Conservation (phyloP, 495 filamentous ascomycete genomes). For the Neurospora sp. region DNA sequence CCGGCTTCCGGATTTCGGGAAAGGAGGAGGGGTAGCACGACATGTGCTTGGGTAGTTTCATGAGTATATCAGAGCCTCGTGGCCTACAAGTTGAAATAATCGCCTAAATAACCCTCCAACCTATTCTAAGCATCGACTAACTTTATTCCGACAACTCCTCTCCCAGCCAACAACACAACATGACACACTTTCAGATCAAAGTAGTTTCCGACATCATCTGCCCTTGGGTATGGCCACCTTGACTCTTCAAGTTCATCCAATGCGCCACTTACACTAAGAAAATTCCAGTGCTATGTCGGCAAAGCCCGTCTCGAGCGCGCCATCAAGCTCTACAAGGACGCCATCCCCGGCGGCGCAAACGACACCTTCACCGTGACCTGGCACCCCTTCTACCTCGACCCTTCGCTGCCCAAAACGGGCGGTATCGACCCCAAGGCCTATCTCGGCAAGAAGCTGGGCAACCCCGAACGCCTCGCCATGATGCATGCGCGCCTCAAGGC, state of each 20-base stretch:
- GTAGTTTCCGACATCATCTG: slow-evolving; percentile 73
- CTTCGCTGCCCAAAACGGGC: slow-evolving; percentile 38
- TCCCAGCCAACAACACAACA: slow-evolving; percentile 18
- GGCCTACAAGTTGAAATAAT: neutral
- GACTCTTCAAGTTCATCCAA: too few relatives aligned
- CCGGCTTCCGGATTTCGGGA: neutral
- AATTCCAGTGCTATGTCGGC: slow-evolving; percentile 65
- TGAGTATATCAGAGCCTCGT: neutral
- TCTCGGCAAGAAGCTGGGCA: slow-evolving; percentile 28
- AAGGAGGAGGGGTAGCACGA: neutral
- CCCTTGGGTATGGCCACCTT: slow-evolving; percentile 48
- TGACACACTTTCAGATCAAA: slow-evolving; percentile 71
- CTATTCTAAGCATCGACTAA: neutral
- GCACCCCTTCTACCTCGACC: slow-evolving; percentile 75
- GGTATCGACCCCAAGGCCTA: slow-evolving; percentile 12
- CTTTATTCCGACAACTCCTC: neutral
- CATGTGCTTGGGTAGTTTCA: neutral
- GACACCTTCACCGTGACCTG: slow-evolving; percentile 66
- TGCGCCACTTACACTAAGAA: neutral
- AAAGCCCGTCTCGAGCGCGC: slow-evolving; percentile 61
- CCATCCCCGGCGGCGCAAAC: slow-evolving; percentile 40
- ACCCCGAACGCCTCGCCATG: slow-evolving; percentile 38
- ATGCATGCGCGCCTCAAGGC: slow-evolving; percentile 48
- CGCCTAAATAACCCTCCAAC: neutral
- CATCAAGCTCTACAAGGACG: slow-evolving; percentile 52